Evolutionary conservation across 2,329 filamentous ascomycete species (phyloP).

Genomic region (Fusarium tjaetaba): DNA sequence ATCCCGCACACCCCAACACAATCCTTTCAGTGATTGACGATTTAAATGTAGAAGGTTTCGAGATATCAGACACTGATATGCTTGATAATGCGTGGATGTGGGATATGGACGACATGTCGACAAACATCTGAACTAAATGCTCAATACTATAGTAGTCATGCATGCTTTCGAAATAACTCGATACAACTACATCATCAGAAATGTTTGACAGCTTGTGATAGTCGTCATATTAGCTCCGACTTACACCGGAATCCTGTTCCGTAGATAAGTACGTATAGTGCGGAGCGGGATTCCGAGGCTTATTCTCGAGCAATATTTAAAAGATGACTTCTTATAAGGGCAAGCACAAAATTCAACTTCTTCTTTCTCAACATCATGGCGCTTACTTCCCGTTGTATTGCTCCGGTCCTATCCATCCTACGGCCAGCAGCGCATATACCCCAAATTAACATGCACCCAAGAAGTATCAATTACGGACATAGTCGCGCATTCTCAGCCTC

Average conservation of each 20-base stretch:
- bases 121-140: not conserved
- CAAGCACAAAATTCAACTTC: not conserved
- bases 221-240: not conserved
- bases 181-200: not conserved
- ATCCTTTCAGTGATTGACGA: constrained; percentile 34
- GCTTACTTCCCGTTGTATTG: not conserved
- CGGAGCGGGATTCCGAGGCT: constrained; percentile 11
- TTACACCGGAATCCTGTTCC: constrained; percentile 11
- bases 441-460: not conserved
- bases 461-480: not conserved
- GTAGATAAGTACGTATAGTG: not conserved
- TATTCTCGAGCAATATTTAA: not conserved
- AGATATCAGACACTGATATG: constrained; percentile 12
- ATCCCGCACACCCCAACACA: constrained; percentile 4
- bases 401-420: not conserved
- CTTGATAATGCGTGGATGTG: constrained; percentile 29
- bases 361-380: not conserved
- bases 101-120: constrained; percentile 11
- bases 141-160: not conserved
- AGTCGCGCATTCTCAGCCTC: not conserved
- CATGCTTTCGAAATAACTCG: not conserved
- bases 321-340: not conserved
- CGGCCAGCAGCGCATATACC: not conserved
- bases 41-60: constrained; percentile 8
- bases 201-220: not conserved